Evolutionary conservation across 441 rosid genomes (phyloP), one percentile per base, ranked within the genome.

Genomic region (Gossypium laxum): DNA sequence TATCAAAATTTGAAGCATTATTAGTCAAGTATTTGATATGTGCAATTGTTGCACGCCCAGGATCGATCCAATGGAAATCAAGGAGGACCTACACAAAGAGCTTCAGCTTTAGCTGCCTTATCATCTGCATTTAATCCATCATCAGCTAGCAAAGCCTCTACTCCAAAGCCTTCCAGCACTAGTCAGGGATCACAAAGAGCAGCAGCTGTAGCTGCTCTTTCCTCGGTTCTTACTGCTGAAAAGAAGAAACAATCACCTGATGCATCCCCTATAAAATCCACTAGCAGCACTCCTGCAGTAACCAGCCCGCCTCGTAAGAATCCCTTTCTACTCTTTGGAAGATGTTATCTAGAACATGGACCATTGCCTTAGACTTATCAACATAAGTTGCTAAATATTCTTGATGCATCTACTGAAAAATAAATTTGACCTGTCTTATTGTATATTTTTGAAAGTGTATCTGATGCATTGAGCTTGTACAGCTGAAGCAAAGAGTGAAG

Each of bases 181-280:
- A 70, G 88, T 62, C 91, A 81, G 77, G 96, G 92, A 74, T 89
- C 98, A 34, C 99, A 96, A 76, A 91, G 97, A 81, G 96, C 97
- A 47, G 99, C 99, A 57, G 99, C 99, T 28, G 96, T 93, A 30
- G 99, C 99, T 55, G 99, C 97, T 80, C 94, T 96, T 74, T 96
- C 98, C 12, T 84, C 86, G 34, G 98, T 93, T 75, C 98, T 96
- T 72, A 87, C 88, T 21, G 98, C 96, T 63, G 99, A 96, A 76
- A 87, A 86, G 88, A 87, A 80, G 72, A 84, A 79, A 67, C 58
- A 28, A 80, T 82, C 96, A 15, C 90, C 93, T 28, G 96, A 84
- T 72, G 65, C 67, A 75, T 88, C 98, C 72, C 96, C 97, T 56
- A 72, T 86, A 30, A 82, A 73, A 79, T 78, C 86, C 51, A 77